Conservation (phyloP, 1,284 basidiomycete genomes). For the Fomes fomentarius region DNA sequence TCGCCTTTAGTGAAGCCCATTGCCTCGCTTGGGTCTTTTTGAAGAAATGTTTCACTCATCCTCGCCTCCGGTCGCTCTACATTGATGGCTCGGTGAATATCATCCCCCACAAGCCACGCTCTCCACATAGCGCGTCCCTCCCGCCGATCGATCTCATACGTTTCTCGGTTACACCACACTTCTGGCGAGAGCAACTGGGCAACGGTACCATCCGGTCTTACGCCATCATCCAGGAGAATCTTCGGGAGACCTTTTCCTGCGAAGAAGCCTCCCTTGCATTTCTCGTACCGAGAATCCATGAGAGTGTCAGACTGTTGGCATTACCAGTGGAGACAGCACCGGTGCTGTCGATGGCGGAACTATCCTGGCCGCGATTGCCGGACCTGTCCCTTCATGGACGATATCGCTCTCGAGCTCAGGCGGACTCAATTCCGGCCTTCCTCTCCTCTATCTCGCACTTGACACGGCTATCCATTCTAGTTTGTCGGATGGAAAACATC, state of each 20-base stretch:
- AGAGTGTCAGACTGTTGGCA: neutral
- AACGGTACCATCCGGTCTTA: too few species aligned
- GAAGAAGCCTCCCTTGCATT: neutral
- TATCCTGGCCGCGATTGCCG: neutral
- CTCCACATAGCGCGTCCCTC: too few species aligned
- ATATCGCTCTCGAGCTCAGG: neutral
- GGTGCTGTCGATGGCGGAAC: neutral
- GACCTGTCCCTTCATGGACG: neutral
- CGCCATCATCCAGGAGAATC: too few species aligned
- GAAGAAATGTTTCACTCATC: too few species aligned
- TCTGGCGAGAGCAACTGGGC: too few species aligned
- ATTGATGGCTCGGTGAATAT: too few species aligned
- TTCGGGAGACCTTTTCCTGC: neutral
- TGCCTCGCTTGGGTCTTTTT: too few species aligned
- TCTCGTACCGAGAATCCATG: neutral
- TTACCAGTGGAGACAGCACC: neutral
- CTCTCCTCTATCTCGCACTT: neutral
- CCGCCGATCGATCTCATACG: too few species aligned
- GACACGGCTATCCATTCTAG: neutral
- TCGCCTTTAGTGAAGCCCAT: too few species aligned
- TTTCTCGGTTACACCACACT: too few species aligned
- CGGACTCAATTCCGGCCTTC: neutral
- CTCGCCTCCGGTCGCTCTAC: too few species aligned
- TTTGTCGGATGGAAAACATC: neutral
- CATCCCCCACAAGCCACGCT: too few species aligned